Evolutionary conservation across 2,329 filamentous ascomycete genomes (phyloP).

Genomic region (Neonectria punicea): DNA sequence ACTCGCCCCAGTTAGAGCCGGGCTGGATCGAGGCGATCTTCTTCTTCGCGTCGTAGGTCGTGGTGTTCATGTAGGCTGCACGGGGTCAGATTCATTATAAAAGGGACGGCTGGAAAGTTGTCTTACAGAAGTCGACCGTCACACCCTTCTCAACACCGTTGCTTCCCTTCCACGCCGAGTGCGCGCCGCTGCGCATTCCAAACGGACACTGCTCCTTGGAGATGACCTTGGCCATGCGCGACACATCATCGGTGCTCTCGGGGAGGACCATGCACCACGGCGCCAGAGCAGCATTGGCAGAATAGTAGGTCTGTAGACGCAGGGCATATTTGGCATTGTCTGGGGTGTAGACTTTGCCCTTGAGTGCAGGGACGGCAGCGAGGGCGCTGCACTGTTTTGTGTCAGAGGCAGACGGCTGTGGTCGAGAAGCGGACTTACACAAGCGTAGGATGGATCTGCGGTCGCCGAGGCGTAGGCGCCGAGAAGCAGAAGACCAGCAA

Average conservation of each 20-base stretch:
- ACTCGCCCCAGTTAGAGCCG: constrained; percentile 55
- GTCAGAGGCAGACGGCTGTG: neutral
- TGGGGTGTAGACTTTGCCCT: constrained; percentile 38
- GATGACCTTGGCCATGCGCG: constrained; percentile 35
- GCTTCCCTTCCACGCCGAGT: constrained; percentile 45
- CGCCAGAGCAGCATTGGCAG: constrained; percentile 44
- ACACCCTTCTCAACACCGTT: constrained; percentile 43
- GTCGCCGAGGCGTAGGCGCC: constrained; percentile 3
- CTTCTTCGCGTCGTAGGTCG: constrained; percentile 41
- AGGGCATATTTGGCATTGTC: constrained; percentile 33
- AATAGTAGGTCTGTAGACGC: constrained; percentile 44
- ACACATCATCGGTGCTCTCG: constrained; percentile 38
- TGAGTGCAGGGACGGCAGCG: constrained; percentile 28
- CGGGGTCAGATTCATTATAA: neutral
- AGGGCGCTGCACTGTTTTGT: constrained; percentile 38
- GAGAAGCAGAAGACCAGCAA: constrained; percentile 3
- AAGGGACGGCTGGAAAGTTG: too few species aligned
- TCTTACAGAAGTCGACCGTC: constrained; percentile 42
- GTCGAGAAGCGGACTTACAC: constrained; percentile 8
- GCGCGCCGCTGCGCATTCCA: constrained; percentile 47
- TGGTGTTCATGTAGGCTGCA: constrained; percentile 43
- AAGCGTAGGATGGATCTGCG: constrained; percentile 2
- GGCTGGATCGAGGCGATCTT: constrained; percentile 47
- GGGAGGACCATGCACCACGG: constrained; percentile 46
- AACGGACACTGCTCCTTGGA: constrained; percentile 39